Base-by-base conservation (phyloP, 2,329 filamentous ascomycete species). In the Plectosphaerella sp. region DNA sequence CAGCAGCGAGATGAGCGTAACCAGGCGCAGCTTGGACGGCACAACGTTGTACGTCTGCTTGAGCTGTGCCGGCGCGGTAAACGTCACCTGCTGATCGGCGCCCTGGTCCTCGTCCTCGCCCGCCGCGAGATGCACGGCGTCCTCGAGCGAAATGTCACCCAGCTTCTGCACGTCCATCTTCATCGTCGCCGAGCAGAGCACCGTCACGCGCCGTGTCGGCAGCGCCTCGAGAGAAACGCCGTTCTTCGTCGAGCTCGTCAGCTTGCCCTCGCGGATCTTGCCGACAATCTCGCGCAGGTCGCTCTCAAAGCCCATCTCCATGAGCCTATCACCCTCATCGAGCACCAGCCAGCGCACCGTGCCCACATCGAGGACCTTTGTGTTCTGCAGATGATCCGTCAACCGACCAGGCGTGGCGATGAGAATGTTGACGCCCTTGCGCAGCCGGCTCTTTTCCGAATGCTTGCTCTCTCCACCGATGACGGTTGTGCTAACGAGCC, bases 231-330 rank as follows among this genome's bases (percentile, higher is more conserved):
- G 76, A 2, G 73, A 69, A 4, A 79, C 72, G 5, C 79, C 77
- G 49, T 84, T 83, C 37, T 80, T 79, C 28, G 82, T 83, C 51
- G 79, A 81, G 52, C 80, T 79, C 37, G 79, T 75, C 18, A 87
- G 67, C 28, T 76, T 71, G 51, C 87, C 79, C 45, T 85, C 73
- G 56, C 91, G 86, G 52, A 97, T 82, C 56, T 88, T 88, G 51
- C 83, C 79, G 15, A 99, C 88, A 58, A 97, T 93, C 55, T 87
- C 88, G 64, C 89, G 88, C 54, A 99, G 83, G 63, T 97, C 93
- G 50, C 97, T 86, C 69, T 97, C 94, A 60, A 99, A 99, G 0
- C 94, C 94, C 63, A 97, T 80, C 65, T 99, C 94, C 93, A 99
- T 97, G 66, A 99, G 75, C n/a, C 94, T 83, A 76, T 99, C 94